Evolutionary conservation across 2,329 filamentous ascomycete genomes (phyloP).

Genomic region (Polychaeton citri): DNA sequence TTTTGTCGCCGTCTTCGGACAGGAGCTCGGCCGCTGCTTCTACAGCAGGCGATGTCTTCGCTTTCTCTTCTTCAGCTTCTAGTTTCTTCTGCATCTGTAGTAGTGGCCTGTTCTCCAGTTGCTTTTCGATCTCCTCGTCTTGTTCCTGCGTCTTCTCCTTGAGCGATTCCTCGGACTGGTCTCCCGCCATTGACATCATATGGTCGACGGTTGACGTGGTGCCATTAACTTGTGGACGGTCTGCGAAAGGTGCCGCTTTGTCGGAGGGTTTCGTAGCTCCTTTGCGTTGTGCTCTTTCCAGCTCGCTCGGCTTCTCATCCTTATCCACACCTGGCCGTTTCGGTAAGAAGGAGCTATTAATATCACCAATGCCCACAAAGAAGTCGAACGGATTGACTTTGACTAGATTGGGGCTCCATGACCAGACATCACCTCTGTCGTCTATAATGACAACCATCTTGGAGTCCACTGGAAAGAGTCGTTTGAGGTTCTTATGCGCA

Average conservation of each 20-base stretch:
- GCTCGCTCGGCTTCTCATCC: not conserved
- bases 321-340: constrained; percentile 43
- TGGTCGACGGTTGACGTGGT: constrained; percentile 54
- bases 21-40: constrained; percentile 30
- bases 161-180: constrained; percentile 53
- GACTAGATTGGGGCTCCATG: constrained; percentile 82
- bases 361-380: constrained; percentile 95
- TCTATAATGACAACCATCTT: constrained; percentile 99
- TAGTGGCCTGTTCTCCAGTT: constrained; percentile 76
- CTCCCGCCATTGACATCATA: constrained; percentile 60
- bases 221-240: constrained; percentile 19
- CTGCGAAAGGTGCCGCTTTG: constrained; percentile 1
- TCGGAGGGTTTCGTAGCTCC: constrained; percentile 3
- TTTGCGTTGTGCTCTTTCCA: constrained; percentile 5
- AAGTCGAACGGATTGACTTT: constrained; percentile 95
- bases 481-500: constrained; percentile 75
- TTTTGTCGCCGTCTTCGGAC: constrained; percentile 19
- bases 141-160: constrained; percentile 73
- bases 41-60: constrained; percentile 34
- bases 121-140: constrained; percentile 73
- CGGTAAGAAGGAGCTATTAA: constrained; percentile 93
- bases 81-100: constrained; percentile 85
- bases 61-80: constrained; percentile 67
- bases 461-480: constrained; percentile 89
- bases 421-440: constrained; percentile 92